phyloP scores from a whole-genome alignment of 106 monocot genomes.

The Allium cepa region DNA sequence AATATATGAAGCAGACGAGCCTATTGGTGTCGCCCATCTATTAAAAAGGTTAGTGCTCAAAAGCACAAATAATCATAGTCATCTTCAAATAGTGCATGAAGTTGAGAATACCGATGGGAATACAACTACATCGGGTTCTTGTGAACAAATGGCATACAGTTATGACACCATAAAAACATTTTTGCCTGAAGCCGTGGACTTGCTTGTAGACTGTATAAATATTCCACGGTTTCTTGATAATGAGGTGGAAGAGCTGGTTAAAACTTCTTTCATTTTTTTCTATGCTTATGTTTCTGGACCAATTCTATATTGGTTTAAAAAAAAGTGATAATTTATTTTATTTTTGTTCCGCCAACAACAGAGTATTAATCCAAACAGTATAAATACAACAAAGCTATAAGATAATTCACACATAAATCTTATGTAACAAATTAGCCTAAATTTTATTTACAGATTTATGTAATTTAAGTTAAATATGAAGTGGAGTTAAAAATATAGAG shows the following conservation, averaged over 20 bases:
- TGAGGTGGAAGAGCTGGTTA: conserved; percentile 73
- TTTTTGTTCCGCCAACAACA: no score
- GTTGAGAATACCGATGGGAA: conserved; percentile 65
- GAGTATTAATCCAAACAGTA: no score
- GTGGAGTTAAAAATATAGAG: no score
- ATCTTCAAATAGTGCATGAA: conserved; percentile 44
- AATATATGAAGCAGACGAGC: conserved; percentile 48
- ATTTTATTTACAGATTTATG: no score
- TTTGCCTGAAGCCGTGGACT: conserved; percentile 41
- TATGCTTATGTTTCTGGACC: no score
- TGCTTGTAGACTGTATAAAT: conserved; percentile 65
- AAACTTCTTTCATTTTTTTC: conserved; percentile 1
- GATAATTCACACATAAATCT: no score
- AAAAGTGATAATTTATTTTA: no score
- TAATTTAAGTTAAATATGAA: no score
- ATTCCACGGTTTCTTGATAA: conserved; percentile 63
- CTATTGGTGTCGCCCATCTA: conserved; percentile 45
- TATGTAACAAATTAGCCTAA: no score
- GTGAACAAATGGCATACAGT: conserved; percentile 78
- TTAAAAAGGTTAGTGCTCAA: conserved; percentile 70
- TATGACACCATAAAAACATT: conserved; percentile 60
- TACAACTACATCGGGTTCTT: conserved; percentile 49
- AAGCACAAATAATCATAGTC: conserved; percentile 53
- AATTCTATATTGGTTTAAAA: no score
- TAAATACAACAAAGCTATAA: no score